A percentile compares a stretch with the other conserved stretches of the same genome.
These are phyloP conservation scores for Gnaphalium uliginosum DNA, from an alignment of 129 eudicot genomes.

Conservation along the genomic window DNA sequence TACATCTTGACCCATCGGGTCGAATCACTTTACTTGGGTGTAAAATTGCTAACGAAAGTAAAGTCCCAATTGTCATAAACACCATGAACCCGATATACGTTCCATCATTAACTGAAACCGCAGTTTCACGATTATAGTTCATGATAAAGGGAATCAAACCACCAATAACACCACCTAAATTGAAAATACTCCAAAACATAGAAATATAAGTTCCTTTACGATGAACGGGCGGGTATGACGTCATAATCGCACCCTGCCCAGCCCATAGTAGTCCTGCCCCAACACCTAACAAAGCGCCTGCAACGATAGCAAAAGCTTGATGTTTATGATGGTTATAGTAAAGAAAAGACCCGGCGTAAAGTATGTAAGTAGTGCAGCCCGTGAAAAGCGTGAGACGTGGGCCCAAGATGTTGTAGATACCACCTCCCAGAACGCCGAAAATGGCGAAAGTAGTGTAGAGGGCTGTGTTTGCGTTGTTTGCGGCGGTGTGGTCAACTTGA, in stretches of 20 bases:
- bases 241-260: constrained; percentile 97
- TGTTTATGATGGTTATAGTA: constrained; percentile 74
- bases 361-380: constrained; percentile 83
- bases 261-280: constrained; percentile 98
- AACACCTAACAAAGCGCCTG: constrained; percentile 81
- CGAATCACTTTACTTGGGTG: constrained; percentile 85
- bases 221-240: constrained; percentile 71
- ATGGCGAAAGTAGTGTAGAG: constrained; percentile 91
- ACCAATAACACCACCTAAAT: constrained; percentile 93
- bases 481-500: constrained; percentile 88
- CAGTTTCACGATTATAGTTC: constrained; percentile 59
- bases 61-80: constrained; percentile 75
- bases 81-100: constrained; percentile 92
- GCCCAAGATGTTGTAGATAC: constrained; percentile 88
- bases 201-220: constrained; percentile 84
- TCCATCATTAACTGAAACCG: constrained; percentile 83
- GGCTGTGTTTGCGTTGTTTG: constrained; percentile 94
- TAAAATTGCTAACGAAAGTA: constrained; percentile 56
- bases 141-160: constrained; percentile 75
- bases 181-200: constrained; percentile 88
- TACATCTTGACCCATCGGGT: constrained; percentile 76
- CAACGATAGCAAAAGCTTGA: constrained; percentile 66
- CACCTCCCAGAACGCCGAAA: constrained; percentile 91
- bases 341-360: constrained; percentile 86
- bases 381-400: constrained; percentile 68